These are phyloP conservation scores for Pseudoscleropodium purum DNA, from an alignment of 225 moss, liverwort and hornwort genomes.

Conservation along the genomic window DNA sequence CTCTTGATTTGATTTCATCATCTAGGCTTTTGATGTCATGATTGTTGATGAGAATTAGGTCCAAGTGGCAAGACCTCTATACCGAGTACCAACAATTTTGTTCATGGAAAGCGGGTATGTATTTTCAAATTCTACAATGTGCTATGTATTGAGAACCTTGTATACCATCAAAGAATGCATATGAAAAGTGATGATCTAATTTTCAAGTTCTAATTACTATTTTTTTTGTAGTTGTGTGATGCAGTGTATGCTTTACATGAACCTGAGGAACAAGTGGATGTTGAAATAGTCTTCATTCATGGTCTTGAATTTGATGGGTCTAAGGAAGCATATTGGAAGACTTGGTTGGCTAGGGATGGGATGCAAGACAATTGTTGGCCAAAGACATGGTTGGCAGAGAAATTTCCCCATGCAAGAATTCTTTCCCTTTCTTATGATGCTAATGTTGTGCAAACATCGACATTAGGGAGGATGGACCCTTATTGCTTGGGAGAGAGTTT, in stretches of 20 bases:
- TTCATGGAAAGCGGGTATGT: neutral
- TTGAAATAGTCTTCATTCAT: neutral
- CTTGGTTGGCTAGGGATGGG: neutral
- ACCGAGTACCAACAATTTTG: accelerated
- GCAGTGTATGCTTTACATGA: neutral
- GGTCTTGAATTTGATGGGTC: neutral
- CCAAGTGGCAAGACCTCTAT: accelerated
- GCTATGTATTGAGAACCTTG: accelerated
- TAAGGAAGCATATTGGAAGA: neutral
- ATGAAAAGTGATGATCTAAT: accelerated
- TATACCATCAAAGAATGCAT: neutral
- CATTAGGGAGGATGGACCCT: neutral
- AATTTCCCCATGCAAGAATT: neutral
- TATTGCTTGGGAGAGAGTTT: neutral
- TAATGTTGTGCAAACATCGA: neutral
- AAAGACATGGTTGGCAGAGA: neutral
- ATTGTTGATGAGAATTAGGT: neutral
- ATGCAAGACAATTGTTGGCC: neutral
- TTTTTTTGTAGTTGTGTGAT: neutral
- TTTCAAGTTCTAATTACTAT: neutral
- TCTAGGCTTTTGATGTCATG: neutral
- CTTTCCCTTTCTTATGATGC: neutral
- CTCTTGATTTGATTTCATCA: accelerated
- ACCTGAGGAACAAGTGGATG: neutral
- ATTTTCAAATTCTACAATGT: neutral